These are phyloP conservation scores for Pseudozyma pruni DNA, from an alignment of 1,284 basidiomycete species.

Conservation along the genomic window DNA sequence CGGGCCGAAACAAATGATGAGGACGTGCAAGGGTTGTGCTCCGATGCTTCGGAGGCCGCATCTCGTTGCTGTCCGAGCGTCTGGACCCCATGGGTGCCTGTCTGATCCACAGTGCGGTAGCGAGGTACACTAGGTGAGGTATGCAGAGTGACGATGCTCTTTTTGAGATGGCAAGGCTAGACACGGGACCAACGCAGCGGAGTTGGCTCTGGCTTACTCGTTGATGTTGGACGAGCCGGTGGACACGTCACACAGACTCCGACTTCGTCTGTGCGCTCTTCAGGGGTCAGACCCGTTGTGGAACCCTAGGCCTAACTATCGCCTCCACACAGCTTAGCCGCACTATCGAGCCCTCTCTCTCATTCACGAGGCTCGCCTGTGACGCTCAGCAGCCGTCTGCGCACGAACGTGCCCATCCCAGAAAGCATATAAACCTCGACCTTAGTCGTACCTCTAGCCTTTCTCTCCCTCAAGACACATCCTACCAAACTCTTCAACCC, in stretches of 20 bases:
- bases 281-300: too few relatives aligned
- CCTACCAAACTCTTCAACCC: conserved; percentile 3
- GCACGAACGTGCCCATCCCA: not conserved
- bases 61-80: too few relatives aligned
- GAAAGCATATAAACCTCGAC: conserved; percentile 31
- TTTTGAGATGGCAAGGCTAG: too few relatives aligned
- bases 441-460: not conserved
- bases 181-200: not conserved
- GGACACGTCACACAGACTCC: not conserved
- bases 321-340: too few relatives aligned
- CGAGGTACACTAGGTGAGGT: not conserved
- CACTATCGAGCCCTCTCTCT: not conserved
- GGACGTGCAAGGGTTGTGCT: too few relatives aligned
- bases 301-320: too few relatives aligned
- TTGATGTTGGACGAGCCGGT: not conserved
- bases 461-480: conserved; percentile 6
- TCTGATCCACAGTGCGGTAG: too few relatives aligned
- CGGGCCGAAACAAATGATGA: too few relatives aligned
- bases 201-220: not conserved
- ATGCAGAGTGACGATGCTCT: conserved; percentile 6
- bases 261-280: too few relatives aligned
- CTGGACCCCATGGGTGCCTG: too few relatives aligned
- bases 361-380: conserved; percentile 7
- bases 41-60: too few relatives aligned
- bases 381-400: not conserved